Base-by-base conservation (phyloP, 1,284 basidiomycete species). In the Coniferiporia sulphurascens region DNA sequence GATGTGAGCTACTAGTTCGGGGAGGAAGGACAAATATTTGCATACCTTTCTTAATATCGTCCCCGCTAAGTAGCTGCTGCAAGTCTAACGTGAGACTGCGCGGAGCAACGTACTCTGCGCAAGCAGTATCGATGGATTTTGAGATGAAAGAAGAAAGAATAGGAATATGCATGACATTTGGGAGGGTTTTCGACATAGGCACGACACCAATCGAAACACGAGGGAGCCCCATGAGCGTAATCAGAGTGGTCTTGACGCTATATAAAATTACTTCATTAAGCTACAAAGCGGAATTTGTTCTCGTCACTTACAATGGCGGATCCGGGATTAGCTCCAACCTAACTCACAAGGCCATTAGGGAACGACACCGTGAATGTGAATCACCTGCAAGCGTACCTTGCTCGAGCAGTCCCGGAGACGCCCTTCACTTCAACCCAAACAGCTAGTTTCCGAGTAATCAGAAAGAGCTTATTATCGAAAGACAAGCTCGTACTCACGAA, bases 121-220 rank as follows among this genome's bases (percentile, higher is more conserved):
- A 75, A 0, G 84, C 89, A 2, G 85, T 83, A 19, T 91, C 86
- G 63, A 94, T 89, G 4, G 85, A 82, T 59, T 79, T 82, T 66
- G 91, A 87, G 36, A 94, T 80, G 76, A 91, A 93, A 0, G 81
- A 78, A 1, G 84, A 87, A 62, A 94, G 76, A 62, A 89, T 76
- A 0, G 91, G 91, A 4, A 94, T 72, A 69, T 94, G 88, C 75
- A 93, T 84, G 17, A 94, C 77, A 70, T 94, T 93, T 34, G 91
- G 82, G 15, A 93, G 78, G 6, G 78, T 73, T 62, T 77, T 80
- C 32, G 80, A 76, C 71, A 94, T 79, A 0, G 91, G 90, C 6
- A 86, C 85, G 38, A 86, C 90, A 6, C 85, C 86, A 50, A 93
- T 80, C 48, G 85, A 83, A 54, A 93, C 82, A 21, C 82, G 79